These are phyloP conservation scores for Ilyonectria destructans DNA, from an alignment of 2,329 filamentous ascomycete genomes.

Conservation along the genomic window DNA sequence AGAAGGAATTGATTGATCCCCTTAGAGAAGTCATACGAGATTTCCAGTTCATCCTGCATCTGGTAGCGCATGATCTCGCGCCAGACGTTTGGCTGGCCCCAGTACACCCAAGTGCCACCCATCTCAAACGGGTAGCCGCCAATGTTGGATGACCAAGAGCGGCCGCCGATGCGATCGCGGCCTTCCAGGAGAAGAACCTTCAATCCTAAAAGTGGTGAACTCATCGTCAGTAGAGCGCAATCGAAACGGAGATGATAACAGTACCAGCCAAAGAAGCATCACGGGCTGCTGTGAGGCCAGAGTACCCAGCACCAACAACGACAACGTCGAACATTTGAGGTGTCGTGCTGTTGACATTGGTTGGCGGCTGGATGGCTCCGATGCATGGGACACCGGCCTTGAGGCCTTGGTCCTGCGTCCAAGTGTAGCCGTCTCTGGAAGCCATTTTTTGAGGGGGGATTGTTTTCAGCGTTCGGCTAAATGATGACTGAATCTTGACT, in stretches of 20 bases:
- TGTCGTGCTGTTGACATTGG: constrained; percentile 35
- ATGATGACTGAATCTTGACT: not conserved
- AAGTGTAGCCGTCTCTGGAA: constrained; percentile 52
- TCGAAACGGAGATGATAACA: not conserved
- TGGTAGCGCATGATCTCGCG: constrained; percentile 64
- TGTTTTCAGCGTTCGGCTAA: not conserved
- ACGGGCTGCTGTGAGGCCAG: constrained; percentile 50
- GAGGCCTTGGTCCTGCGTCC: constrained; percentile 50
- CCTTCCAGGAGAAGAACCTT: constrained; percentile 63
- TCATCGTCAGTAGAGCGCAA: too few relatives aligned
- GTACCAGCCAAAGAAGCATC: constrained; percentile 51
- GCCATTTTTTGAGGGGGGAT: constrained; percentile 39
- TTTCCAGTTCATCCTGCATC: constrained; percentile 58
- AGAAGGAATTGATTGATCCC: constrained; percentile 62
- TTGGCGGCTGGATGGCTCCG: constrained; percentile 50
- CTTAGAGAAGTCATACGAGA: constrained; percentile 58
- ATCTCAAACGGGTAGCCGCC: constrained; percentile 63
- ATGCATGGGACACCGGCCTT: constrained; percentile 51
- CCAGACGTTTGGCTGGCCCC: constrained; percentile 61
- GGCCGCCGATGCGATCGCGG: constrained; percentile 65
- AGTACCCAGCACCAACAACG: constrained; percentile 53
- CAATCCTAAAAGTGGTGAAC: constrained; percentile 44
- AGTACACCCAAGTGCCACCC: constrained; percentile 67
- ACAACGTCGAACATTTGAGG: constrained; percentile 48
- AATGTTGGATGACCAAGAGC: constrained; percentile 63